Conservation (phyloP, 2,329 filamentous ascomycete genomes). For the Verticillium dahliae region DNA sequence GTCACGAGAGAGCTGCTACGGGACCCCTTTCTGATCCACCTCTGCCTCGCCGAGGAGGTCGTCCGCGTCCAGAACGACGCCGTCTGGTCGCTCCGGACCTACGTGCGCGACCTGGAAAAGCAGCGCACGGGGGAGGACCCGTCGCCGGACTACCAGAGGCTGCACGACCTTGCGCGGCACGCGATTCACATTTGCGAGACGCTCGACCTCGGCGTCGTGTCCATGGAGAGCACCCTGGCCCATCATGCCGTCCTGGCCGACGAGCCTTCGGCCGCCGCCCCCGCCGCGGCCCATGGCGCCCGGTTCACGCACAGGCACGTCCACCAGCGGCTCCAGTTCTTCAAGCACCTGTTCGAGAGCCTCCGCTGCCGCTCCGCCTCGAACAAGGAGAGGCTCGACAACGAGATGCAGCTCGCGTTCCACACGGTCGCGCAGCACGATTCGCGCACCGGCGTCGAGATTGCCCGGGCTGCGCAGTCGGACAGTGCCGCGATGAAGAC, state of each 20-base stretch:
- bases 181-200: slow-evolving; percentile 37
- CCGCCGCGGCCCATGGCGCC: neutral
- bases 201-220: slow-evolving; percentile 25
- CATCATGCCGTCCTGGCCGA: slow-evolving; percentile 20
- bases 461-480: slow-evolving; percentile 29
- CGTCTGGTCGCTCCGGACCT: slow-evolving; percentile 31
- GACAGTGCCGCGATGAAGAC: slow-evolving; percentile 47
- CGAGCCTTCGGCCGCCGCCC: neutral
- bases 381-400: slow-evolving; percentile 38
- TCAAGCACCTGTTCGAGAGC: slow-evolving; percentile 23
- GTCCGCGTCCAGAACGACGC: slow-evolving; percentile 23
- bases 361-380: slow-evolving; percentile 27
- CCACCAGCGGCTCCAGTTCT: slow-evolving; percentile 23
- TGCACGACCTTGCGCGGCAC: slow-evolving; percentile 37
- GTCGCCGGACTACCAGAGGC: neutral
- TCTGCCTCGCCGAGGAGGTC: slow-evolving; percentile 21
- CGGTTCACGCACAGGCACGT: slow-evolving; percentile 12
- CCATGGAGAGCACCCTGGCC: slow-evolving; percentile 21
- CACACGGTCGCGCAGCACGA: slow-evolving; percentile 35
- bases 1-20: slow-evolving; percentile 5
- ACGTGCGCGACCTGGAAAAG: slow-evolving; percentile 26
- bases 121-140: neutral
- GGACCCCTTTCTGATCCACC: slow-evolving; percentile 30
- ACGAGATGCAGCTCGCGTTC: slow-evolving; percentile 49
- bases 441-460: slow-evolving; percentile 26